Evolutionary conservation across 2,329 filamentous ascomycete genomes (phyloP).

Genomic region (Calonectria henricotiae): DNA sequence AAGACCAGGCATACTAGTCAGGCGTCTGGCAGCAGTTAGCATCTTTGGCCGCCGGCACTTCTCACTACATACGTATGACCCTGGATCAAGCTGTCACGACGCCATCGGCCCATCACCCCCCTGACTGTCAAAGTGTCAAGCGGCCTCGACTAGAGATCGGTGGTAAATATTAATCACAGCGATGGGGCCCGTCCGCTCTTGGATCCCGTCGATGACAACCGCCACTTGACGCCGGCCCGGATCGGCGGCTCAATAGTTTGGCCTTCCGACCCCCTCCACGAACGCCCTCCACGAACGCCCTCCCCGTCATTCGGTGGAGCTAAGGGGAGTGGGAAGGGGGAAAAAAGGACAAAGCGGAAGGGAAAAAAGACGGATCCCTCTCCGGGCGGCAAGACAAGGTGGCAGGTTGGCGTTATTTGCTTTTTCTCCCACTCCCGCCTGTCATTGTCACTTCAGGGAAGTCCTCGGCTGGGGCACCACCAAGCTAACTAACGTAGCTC

Average conservation of each 20-base stretch:
- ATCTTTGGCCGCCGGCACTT: slow-evolving; percentile 20
- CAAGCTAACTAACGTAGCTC: slow-evolving; percentile 28
- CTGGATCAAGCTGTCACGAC: slow-evolving; percentile 26
- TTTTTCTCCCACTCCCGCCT: slow-evolving; percentile 26
- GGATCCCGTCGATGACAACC: slow-evolving; percentile 27
- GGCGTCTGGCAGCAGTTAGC: slow-evolving; percentile 4
- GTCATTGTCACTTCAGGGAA: slow-evolving; percentile 28
- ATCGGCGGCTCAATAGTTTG: slow-evolving; percentile 33
- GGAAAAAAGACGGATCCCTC: slow-evolving; percentile 13
- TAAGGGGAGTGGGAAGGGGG: slow-evolving; percentile 6
- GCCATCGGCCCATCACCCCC: slow-evolving; percentile 19
- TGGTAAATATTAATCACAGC: slow-evolving; percentile 29
- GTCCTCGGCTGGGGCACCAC: slow-evolving; percentile 23
- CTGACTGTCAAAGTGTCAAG: slow-evolving; percentile 28
- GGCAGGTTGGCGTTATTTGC: slow-evolving; percentile 32
- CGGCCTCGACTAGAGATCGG: slow-evolving; percentile 28
- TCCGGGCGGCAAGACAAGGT: slow-evolving; percentile 11
- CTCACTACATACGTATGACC: slow-evolving; percentile 14
- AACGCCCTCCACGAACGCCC: slow-evolving; percentile 15
- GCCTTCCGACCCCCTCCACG: slow-evolving; percentile 17
- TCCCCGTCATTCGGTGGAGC: slow-evolving; percentile 19
- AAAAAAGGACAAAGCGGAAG: slow-evolving; percentile 16
- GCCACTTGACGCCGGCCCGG: slow-evolving; percentile 31
- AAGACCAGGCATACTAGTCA: slow-evolving; percentile 24
- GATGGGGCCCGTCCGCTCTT: slow-evolving; percentile 9